These are phyloP conservation scores for Mycena alexandri DNA, from an alignment of 768 basidiomycete genomes.

Conservation along the genomic window DNA sequence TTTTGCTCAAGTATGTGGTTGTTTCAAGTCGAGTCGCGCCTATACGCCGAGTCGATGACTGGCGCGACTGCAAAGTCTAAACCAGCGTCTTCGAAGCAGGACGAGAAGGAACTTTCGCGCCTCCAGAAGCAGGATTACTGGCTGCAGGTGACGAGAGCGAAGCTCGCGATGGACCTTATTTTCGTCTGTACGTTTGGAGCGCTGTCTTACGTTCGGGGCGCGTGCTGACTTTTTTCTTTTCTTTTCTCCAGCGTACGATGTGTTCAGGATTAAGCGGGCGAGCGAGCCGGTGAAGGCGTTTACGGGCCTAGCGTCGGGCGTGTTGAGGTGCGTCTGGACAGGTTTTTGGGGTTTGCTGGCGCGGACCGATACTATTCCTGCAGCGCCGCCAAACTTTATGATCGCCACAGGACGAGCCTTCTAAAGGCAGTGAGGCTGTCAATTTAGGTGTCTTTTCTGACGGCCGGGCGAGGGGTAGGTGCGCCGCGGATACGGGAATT, in stretches of 20 bases:
- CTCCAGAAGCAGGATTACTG: slow-evolving; percentile 82
- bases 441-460: slow-evolving; percentile 39
- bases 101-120: slow-evolving; percentile 77
- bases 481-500: slow-evolving; percentile 33
- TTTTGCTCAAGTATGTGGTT: slow-evolving; percentile 14
- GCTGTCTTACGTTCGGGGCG: slow-evolving; percentile 21
- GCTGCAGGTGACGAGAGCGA: slow-evolving; percentile 76
- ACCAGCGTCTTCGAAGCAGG: slow-evolving; percentile 67
- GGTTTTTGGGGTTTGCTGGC: slow-evolving; percentile 20
- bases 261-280: slow-evolving; percentile 78
- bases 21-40: slow-evolving; percentile 73
- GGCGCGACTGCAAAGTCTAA: slow-evolving; percentile 79
- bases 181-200: slow-evolving; percentile 77
- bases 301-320: slow-evolving; percentile 75
- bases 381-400: slow-evolving; percentile 81
- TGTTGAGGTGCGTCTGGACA: slow-evolving; percentile 70
- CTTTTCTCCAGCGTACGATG: slow-evolving; percentile 71
- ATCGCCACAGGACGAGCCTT: slow-evolving; percentile 74
- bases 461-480: slow-evolving; percentile 11
- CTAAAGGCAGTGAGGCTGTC: slow-evolving; percentile 57
- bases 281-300: slow-evolving; percentile 72
- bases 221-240: not conserved
- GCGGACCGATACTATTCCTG: slow-evolving; percentile 24
- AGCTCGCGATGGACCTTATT: slow-evolving; percentile 86
- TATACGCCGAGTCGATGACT: slow-evolving; percentile 80